Conservation (phyloP, 768 basidiomycete genomes). For the Sutorius australiensis region DNA sequence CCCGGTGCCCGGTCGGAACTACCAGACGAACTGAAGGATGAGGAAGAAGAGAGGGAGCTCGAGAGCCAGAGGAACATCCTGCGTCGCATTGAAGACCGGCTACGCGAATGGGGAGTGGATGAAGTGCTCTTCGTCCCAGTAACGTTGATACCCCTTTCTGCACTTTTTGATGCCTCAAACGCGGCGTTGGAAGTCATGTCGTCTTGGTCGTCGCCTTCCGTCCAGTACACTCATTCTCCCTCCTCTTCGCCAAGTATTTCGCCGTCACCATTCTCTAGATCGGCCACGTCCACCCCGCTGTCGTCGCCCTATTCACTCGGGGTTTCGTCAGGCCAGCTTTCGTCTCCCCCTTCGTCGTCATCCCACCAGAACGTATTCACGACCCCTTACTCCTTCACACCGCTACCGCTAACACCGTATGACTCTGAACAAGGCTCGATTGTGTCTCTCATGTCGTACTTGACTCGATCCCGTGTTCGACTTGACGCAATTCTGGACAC, state of each 20-base stretch:
- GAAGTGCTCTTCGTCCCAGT: slow-evolving; percentile 64
- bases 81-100: slow-evolving; percentile 46
- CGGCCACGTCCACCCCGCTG: slow-evolving; percentile 29
- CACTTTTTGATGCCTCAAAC: slow-evolving; percentile 22
- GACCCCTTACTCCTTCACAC: slow-evolving; percentile 29
- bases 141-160: slow-evolving; percentile 17
- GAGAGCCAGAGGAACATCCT: slow-evolving; percentile 42
- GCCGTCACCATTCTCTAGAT: slow-evolving; percentile 32
- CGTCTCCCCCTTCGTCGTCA: slow-evolving; percentile 25
- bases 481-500: slow-evolving; percentile 86
- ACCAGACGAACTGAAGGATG: slow-evolving; percentile 31
- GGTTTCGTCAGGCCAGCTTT: slow-evolving; percentile 24
- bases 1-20: slow-evolving; percentile 35
- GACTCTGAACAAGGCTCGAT: slow-evolving; percentile 24
- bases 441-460: slow-evolving; percentile 24
- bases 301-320: slow-evolving; percentile 28
- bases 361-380: slow-evolving; percentile 24
- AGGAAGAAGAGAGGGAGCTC: slow-evolving; percentile 34
- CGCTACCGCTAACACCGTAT: slow-evolving; percentile 30
- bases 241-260: slow-evolving; percentile 32
- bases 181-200: slow-evolving; percentile 16
- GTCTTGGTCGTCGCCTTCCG: slow-evolving; percentile 25
- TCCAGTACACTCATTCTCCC: slow-evolving; percentile 23
- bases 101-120: slow-evolving; percentile 69
- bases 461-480: slow-evolving; percentile 27